phyloP scores from a whole-genome alignment of 2,329 filamentous ascomycete genomes.

The Pezicula carpinea region DNA sequence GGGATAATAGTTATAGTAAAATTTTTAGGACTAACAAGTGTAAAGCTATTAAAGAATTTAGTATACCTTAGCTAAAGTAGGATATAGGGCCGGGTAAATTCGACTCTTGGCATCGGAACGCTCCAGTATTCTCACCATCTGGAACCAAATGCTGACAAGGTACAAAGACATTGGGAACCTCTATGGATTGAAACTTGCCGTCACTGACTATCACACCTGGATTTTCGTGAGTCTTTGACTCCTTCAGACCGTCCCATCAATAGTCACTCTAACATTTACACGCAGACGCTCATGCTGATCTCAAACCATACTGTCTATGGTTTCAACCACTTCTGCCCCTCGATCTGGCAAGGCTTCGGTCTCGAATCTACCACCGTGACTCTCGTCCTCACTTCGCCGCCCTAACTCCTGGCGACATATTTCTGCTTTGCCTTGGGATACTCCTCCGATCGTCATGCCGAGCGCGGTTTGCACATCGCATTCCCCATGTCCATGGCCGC shows the following conservation, averaged over 20 bases:
- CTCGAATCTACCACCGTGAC: slow-evolving; percentile 12
- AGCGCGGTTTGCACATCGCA: slow-evolving; percentile 15
- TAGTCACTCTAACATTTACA: neutral
- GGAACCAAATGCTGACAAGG: too few species aligned
- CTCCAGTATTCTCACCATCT: too few species aligned
- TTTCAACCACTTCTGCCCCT: slow-evolving; percentile 33
- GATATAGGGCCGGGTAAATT: too few species aligned
- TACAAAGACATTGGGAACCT: neutral
- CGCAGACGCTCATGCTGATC: slow-evolving; percentile 3
- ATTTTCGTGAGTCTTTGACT: neutral
- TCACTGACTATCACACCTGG: slow-evolving; percentile 4
- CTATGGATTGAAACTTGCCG: slow-evolving; percentile 2
- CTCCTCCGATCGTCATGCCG: slow-evolving; percentile 10
- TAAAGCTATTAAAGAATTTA: too few species aligned
- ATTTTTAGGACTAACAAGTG: too few species aligned
- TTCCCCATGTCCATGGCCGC: slow-evolving; percentile 8
- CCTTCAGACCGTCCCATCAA: neutral
- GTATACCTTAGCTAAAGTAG: too few species aligned
- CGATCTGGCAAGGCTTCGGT: slow-evolving; percentile 15
- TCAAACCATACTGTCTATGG: slow-evolving; percentile 24
- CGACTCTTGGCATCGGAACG: too few species aligned
- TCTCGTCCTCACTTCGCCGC: slow-evolving; percentile 2
- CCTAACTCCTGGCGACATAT: slow-evolving; percentile 2
- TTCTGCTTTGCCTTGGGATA: slow-evolving; percentile 8
- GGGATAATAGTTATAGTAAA: too few species aligned